Conservation (phyloP, 2,329 filamentous ascomycete genomes). For the Colletotrichum plurivorum region DNA sequence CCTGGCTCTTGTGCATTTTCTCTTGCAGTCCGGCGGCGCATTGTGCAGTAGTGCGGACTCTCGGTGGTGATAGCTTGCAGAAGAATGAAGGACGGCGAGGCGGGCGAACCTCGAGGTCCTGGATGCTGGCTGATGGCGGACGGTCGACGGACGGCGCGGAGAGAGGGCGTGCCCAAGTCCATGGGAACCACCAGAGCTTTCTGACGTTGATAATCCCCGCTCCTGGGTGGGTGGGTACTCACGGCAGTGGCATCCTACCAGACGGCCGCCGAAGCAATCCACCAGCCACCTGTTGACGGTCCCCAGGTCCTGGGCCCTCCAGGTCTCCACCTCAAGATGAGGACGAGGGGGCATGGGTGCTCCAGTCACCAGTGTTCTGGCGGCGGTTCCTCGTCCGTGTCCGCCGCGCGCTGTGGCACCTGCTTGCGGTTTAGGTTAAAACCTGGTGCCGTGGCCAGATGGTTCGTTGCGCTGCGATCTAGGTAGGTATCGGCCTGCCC, state of each 20-base stretch:
- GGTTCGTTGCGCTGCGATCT: too few relatives aligned
- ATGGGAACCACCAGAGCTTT: constrained; percentile 1
- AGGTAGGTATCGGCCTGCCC: too few relatives aligned
- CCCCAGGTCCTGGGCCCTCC: constrained; percentile 8
- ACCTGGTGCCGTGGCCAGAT: background rate
- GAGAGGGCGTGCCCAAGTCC: background rate
- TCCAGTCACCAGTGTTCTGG: constrained; percentile 7
- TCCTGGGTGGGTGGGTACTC: background rate
- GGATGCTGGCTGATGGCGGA: too few relatives aligned
- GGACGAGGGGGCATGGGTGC: background rate
- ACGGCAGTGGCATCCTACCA: constrained; percentile 22
- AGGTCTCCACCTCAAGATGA: background rate
- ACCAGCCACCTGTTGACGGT: constrained; percentile 30
- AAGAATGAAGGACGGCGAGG: too few relatives aligned
- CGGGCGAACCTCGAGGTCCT: too few relatives aligned
- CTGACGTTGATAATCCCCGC: constrained; percentile 30
- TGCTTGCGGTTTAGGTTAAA: background rate
- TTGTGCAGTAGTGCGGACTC: too few relatives aligned
- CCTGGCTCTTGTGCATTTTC: too few relatives aligned
- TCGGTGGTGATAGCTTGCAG: too few relatives aligned
- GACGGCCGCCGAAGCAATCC: constrained; percentile 20
- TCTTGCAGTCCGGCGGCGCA: too few relatives aligned
- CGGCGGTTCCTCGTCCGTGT: background rate
- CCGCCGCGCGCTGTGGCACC: background rate
- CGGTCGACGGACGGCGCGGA: too few relatives aligned